Evolutionary conservation across 2,329 filamentous ascomycete genomes (phyloP).

Genomic region (Salinomyces thailandicus): DNA sequence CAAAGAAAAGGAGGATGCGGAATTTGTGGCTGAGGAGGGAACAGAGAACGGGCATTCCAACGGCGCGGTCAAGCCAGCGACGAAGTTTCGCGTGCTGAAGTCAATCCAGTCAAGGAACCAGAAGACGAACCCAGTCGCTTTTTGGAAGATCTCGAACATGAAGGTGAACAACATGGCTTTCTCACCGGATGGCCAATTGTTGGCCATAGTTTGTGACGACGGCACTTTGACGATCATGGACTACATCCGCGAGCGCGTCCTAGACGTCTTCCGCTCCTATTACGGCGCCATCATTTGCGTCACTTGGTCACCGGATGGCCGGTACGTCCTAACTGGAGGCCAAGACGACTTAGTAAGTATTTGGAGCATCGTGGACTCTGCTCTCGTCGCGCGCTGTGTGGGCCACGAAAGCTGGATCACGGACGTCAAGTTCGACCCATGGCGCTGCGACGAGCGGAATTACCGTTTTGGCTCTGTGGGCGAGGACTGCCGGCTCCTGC

Average conservation of each 20-base stretch:
- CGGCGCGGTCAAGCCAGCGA: conserved; percentile 22
- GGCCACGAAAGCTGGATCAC: conserved; percentile 96
- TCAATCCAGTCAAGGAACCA: conserved; percentile 91
- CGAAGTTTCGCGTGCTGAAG: conserved; percentile 63
- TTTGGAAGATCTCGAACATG: conserved; percentile 87
- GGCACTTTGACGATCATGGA: conserved; percentile 83
- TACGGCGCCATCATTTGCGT: conserved; percentile 89
- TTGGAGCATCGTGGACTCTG: conserved; percentile 77
- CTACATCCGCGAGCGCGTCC: conserved; percentile 78
- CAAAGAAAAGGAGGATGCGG: conserved; percentile 87
- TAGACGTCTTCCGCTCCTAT: conserved; percentile 80
- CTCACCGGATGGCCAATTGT: conserved; percentile 74
- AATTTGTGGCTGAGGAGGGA: conserved; percentile 56
- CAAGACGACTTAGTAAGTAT: conserved; percentile 95
- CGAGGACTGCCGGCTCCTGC: conserved; percentile 76
- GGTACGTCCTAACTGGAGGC: conserved; percentile 88
- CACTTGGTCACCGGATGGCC: conserved; percentile 94
- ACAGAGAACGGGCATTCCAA: conserved; percentile 20
- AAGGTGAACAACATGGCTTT: conserved; percentile 86
- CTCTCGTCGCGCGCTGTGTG: conserved; percentile 82
- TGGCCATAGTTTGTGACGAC: conserved; percentile 87
- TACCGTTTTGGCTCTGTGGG: conserved; percentile 95
- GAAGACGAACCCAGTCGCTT: conserved; percentile 81
- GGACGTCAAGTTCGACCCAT: conserved; percentile 86
- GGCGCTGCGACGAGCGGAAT: conserved; percentile 89